Percentiles rank a stretch among this genome's conserved stretches.
These are phyloP conservation scores for Penicillium decumbens DNA, from an alignment of 2,329 filamentous ascomycete species.

Conservation along the genomic window DNA sequence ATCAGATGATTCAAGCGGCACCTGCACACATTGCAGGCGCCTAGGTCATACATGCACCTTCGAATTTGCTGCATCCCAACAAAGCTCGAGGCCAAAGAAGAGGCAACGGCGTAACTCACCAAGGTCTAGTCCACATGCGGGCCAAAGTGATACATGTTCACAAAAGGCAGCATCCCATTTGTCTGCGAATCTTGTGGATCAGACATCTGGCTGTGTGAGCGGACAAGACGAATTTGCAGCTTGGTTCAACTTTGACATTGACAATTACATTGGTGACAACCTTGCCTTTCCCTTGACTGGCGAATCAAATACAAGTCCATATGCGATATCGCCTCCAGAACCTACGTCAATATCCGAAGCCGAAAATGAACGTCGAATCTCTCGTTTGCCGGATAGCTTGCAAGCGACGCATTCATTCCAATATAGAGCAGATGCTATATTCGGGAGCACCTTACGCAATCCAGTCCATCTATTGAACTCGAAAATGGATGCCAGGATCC, in stretches of 20 bases:
- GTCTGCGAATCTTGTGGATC: not conserved
- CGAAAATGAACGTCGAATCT: not conserved
- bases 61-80: slow-evolving; percentile 13
- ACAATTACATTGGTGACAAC: not conserved
- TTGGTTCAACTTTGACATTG: slow-evolving; percentile 13
- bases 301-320: not conserved
- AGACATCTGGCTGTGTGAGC: not conserved
- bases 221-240: slow-evolving; percentile 1
- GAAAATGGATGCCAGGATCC: slow-evolving; percentile 14
- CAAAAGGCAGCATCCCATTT: not conserved
- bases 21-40: slow-evolving; percentile 20
- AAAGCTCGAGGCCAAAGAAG: not conserved
- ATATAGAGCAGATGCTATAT: not conserved
- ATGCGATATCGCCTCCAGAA: not conserved
- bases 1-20: not conserved
- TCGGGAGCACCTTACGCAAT: slow-evolving; percentile 16
- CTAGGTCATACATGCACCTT: slow-evolving; percentile 22
- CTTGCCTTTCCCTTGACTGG: not conserved
- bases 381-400: not conserved
- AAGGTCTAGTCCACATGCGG: not conserved
- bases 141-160: not conserved
- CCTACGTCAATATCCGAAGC: not conserved
- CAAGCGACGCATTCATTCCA: not conserved
- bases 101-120: not conserved
- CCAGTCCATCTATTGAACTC: slow-evolving; percentile 25